Base-by-base conservation (phyloP, 2,329 filamentous ascomycete genomes). In the Fusarium miscanthi region DNA sequence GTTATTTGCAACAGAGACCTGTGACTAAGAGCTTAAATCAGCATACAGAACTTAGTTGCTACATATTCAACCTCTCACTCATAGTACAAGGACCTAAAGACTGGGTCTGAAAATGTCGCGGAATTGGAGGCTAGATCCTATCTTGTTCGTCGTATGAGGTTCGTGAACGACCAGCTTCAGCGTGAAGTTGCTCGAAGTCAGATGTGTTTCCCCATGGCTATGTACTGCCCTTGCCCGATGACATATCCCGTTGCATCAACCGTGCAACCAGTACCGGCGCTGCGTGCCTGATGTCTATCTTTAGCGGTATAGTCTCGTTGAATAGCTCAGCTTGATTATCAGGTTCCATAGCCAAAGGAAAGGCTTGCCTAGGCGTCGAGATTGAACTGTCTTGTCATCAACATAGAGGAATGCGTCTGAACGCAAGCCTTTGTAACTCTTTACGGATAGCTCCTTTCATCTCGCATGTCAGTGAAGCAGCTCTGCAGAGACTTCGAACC, bases 21-120 rank as follows among this genome's bases (percentile, higher is more conserved):
- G 23, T 25, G 23, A 25, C 23, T 25, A 5, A 25, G 23, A 25
- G 23, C 23, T 25, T 25, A 25, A 25, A 25, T 25, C 23, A 25
- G 23, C 23, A 25, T 25, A 25, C 23, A 25, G 23, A 25, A 25
- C 23, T 25, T 25, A 25, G 31, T 33, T 13, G 5, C 9, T 25
- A 27, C 3, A 38, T 7, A 27, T 52, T n/a, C 13, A 53, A 45
- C 48, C 73, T 59, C 9, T 72, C 78, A 5, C 78, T 72, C 2
- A 77, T 81, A 42, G 89, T 75, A 12, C 78, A 71, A 61, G 21
- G 14, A 13, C 21, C 11, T 5, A 27, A 25, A 11, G 12, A 4
- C n/a, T 13, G 3, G 9, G 6, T 21, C 25, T 31, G 14, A 16
- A 31, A 9, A 2, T 13, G 31, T n/a, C 19, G 6, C 14, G 7